Percentiles rank a stretch among this genome's conserved stretches.
Conservation (phyloP, 306 rosid species). For the Acacia confusa region DNA sequence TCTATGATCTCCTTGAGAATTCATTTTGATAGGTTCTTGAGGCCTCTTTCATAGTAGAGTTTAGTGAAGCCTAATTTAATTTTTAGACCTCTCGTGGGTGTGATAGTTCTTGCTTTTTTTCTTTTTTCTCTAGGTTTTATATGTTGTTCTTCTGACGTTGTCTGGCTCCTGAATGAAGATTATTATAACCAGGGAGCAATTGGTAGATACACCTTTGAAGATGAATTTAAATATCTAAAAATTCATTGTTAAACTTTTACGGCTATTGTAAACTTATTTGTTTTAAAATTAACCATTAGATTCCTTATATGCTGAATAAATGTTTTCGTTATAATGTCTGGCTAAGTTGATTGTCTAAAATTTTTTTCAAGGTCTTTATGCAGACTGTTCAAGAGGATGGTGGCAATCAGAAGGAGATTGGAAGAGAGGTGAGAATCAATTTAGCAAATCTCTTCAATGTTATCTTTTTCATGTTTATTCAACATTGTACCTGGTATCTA, state of each 20-base stretch:
- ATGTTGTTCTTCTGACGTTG: neutral
- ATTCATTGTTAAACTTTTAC: neutral
- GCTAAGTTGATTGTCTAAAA: neutral
- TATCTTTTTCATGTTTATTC: neutral
- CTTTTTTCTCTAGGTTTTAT: neutral
- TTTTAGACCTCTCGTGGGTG: neutral
- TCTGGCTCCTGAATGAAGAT: neutral
- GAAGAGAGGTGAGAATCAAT: constrained; percentile 32
- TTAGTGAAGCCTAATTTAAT: neutral
- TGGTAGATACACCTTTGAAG: neutral
- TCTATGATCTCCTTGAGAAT: neutral
- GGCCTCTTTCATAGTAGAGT: neutral
- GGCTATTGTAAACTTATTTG: neutral
- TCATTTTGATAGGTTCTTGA: neutral
- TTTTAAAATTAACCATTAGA: neutral
- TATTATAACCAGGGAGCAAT: neutral
- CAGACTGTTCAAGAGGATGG: constrained; percentile 29
- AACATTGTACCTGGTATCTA: neutral
- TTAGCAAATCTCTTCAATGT: neutral
- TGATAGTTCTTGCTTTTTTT: neutral
- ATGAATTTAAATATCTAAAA: neutral
- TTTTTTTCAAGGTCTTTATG: constrained; percentile 6
- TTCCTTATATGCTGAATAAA: neutral
- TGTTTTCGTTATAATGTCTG: neutral
- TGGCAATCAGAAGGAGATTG: constrained; percentile 26